phyloP scores from a whole-genome alignment of 2,329 filamentous ascomycete species.

The Sporothrix globosa region DNA sequence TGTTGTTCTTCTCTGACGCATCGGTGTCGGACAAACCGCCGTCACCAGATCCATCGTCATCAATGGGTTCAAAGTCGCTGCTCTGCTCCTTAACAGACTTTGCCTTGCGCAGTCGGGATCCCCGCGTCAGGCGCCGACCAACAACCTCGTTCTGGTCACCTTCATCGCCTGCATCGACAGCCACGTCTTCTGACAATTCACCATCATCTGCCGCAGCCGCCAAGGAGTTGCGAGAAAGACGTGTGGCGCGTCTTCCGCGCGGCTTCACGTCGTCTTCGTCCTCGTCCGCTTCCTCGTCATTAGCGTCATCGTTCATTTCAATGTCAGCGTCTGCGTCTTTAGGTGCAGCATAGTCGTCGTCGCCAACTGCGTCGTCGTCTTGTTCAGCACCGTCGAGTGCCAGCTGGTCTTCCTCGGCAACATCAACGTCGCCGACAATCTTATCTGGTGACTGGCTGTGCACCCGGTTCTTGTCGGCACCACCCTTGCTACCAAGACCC shows the following conservation, averaged over 20 bases:
- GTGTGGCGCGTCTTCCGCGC: slow-evolving; percentile 44
- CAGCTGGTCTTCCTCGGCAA: slow-evolving; percentile 34
- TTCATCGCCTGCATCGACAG: slow-evolving; percentile 39
- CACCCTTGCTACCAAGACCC: slow-evolving; percentile 37
- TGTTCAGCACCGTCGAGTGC: slow-evolving; percentile 25
- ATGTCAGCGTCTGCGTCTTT: slow-evolving; percentile 31
- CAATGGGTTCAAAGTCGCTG: slow-evolving; percentile 62
- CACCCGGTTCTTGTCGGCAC: slow-evolving; percentile 25
- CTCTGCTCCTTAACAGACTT: slow-evolving; percentile 57
- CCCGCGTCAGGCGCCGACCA: slow-evolving; percentile 53
- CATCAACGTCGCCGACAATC: neutral
- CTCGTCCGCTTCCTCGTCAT: slow-evolving; percentile 6
- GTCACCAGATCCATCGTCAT: slow-evolving; percentile 62
- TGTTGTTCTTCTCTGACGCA: slow-evolving; percentile 35
- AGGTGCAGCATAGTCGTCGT: slow-evolving; percentile 20
- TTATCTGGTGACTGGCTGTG: neutral
- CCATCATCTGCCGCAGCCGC: slow-evolving; percentile 29
- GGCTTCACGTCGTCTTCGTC: slow-evolving; percentile 44
- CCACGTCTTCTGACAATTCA: slow-evolving; percentile 12
- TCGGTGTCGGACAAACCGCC: slow-evolving; percentile 50
- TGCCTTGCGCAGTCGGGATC: slow-evolving; percentile 48
- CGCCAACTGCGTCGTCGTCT: slow-evolving; percentile 27
- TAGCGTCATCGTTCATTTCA: slow-evolving; percentile 45
- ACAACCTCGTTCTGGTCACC: slow-evolving; percentile 46
- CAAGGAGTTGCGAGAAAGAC: slow-evolving; percentile 28